Percentiles rank a stretch among this genome's conserved stretches.
phyloP scores from a whole-genome alignment of 1,139 yeast species.

The Hansenula anomala region DNA sequence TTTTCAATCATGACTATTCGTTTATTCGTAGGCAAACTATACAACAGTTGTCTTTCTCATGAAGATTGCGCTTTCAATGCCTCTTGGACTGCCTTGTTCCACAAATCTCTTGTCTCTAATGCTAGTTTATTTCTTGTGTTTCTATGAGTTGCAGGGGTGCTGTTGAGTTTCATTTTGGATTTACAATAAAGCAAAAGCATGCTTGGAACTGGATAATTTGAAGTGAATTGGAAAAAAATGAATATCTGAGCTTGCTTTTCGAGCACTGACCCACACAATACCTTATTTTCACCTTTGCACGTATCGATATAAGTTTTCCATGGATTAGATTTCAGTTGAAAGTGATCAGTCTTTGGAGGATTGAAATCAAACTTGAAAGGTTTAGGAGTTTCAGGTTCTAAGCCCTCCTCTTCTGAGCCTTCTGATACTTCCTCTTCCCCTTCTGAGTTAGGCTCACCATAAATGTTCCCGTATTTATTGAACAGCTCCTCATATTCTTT shows the following conservation, averaged over 20 bases:
- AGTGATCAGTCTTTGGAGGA: background rate
- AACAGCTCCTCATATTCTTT: constrained; percentile 4
- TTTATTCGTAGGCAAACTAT: no score
- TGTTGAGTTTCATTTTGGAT: no score
- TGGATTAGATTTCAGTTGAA: background rate
- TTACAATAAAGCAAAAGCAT: background rate
- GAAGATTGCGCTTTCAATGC: background rate
- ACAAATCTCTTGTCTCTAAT: no score
- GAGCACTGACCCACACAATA: background rate
- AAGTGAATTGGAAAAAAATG: no score
- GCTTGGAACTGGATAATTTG: background rate
- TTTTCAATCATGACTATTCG: background rate
- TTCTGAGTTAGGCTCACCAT: constrained; percentile 4
- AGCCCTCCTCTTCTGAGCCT: no score
- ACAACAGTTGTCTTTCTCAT: no score
- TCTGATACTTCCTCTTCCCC: background rate
- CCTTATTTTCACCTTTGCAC: background rate
- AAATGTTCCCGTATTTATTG: constrained; percentile 2
- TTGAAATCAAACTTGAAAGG: no score
- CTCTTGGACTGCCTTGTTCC: background rate
- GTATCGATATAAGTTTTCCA: background rate
- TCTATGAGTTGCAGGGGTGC: background rate
- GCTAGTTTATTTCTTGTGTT: no score
- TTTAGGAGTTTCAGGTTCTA: background rate
- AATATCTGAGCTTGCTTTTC: background rate